Evolutionary conservation across 2,329 filamentous ascomycete species (phyloP), one percentile per base, ranked within the genome.

Genomic region (Nothomitra cinnamomea): DNA sequence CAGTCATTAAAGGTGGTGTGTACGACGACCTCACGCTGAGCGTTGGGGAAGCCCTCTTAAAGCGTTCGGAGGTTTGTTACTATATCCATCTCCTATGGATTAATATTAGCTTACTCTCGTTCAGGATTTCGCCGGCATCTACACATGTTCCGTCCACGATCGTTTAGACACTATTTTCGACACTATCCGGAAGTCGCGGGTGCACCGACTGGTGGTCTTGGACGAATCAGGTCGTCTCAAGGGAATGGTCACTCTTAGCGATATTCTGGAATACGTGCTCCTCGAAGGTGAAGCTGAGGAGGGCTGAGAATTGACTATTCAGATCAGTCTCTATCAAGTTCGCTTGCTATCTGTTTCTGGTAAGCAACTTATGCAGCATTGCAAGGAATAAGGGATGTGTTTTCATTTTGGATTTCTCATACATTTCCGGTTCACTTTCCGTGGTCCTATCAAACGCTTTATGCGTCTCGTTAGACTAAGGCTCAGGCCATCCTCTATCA

Each of bases 141-240:
- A 95, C 69, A 96, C 90, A 0, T 98, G 92, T 71, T 87, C 83
- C 47, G 77, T 92, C 58, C 83, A 94, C 57, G 92, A 98, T 67
- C 82, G 89, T 54, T 77, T 98, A 51, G 90, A 94, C 65, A 90
- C 89, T 10, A 92, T 98, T 60, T 96, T 96, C 66, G 89, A 95
- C 66, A 96, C 92, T 1, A 86, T 98, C 60, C 85, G 90, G 60
- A 94, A 90, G 70, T 95, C 89, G 47, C 79, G 94, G 57, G 90
- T 98, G 25, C 92, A 98, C 69, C 79, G 92, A 58, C 74, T 98
- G 58, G 83, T 96, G 54, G 84, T 98, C 50, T 86, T 98, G 55
- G 89, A 98, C 66, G 88, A 95, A 59, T 78, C 89, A 52, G 87
- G 82, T 64, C 81, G 82, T 60, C 78, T 98, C 54, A 85, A 83